Evolutionary conservation across 768 basidiomycete genomes (phyloP), one percentile per base, ranked within the genome.

Genomic region (Amanita rubescens): DNA sequence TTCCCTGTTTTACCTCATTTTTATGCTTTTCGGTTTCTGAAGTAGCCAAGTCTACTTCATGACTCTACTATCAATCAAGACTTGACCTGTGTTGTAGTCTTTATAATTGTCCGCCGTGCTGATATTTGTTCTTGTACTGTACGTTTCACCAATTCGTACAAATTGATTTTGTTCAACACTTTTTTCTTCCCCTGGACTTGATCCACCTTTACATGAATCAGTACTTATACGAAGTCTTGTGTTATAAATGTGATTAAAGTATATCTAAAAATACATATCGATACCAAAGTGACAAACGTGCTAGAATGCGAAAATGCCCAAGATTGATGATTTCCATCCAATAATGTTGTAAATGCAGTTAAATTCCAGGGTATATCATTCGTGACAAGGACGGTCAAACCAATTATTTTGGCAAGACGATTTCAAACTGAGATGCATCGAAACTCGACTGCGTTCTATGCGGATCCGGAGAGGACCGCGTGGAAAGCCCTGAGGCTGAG

Each of bases 1-100:
- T 19, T 91, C 90, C 14, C 63, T 83, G 48, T 60, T 91, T 42
- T 94, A 93, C 67, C 78, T 94, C 52, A 60, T 93, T 53, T 78
- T 94, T 66, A 79, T 86, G 59, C 71, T 90, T 35, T 42, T 49
- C 20, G 47, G 54, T 17, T 35, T 37, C 19, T 55, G 24, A 49
- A 15, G 9, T n/a, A 30, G 27, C n/a, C 44, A 25, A n/a, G 27
- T n/a, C n/a, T 27, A 5, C 12, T 6, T 22, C 5, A 20, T 42
- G 42, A 19, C 15, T n/a, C 38, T 17, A 15, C 6, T 17, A n/a
- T n/a, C n/a, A n/a, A n/a, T n/a, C n/a, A 17, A 39, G 27, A 8
- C 27, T 30, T 30, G 27, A 39, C 17, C 19, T 11, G 15, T 45
- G 44, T 46, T 46, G 44, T 46, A 46, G 11, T 46, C 9, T 30